phyloP scores from a whole-genome alignment of 352 stramenopile species.

The Bremia lactucae region DNA sequence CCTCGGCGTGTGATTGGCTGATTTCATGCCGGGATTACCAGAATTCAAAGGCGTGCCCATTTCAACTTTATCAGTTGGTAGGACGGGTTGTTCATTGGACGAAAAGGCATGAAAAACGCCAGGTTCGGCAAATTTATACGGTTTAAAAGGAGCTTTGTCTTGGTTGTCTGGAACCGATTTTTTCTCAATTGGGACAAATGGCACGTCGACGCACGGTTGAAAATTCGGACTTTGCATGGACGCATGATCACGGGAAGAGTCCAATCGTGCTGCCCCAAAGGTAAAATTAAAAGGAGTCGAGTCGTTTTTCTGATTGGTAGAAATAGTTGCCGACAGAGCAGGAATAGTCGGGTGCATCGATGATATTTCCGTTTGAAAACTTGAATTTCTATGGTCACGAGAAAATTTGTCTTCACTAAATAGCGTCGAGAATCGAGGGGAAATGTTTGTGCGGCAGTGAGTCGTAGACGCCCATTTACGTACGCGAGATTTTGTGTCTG shows the following conservation, averaged over 20 bases:
- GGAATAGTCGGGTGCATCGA: no score
- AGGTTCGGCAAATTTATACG: constrained; percentile 13
- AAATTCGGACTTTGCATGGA: no score
- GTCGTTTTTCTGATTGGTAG: no score
- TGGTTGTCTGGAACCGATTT: no score
- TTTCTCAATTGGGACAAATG: no score
- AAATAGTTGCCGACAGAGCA: no score
- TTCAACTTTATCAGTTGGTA: background rate
- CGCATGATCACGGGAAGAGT: no score
- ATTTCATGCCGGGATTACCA: constrained; percentile 2
- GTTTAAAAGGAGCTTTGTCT: constrained; percentile 4
- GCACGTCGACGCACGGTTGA: no score
- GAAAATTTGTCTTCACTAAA: constrained; percentile 1
- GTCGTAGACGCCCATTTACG: background rate
- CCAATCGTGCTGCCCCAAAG: no score
- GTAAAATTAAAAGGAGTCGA: no score
- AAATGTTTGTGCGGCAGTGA: constrained; percentile 6
- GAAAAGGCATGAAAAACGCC: background rate
- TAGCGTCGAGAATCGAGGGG: constrained; percentile 6
- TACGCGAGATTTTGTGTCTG: constrained; percentile 1
- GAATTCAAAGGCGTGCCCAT: constrained; percentile 11
- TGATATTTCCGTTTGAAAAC: background rate
- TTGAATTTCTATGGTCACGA: background rate
- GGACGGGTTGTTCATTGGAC: background rate
- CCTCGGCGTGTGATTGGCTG: background rate